Evolutionary conservation across 169 alveolate species (phyloP).

Genomic region (Blepharisma undulans): DNA sequence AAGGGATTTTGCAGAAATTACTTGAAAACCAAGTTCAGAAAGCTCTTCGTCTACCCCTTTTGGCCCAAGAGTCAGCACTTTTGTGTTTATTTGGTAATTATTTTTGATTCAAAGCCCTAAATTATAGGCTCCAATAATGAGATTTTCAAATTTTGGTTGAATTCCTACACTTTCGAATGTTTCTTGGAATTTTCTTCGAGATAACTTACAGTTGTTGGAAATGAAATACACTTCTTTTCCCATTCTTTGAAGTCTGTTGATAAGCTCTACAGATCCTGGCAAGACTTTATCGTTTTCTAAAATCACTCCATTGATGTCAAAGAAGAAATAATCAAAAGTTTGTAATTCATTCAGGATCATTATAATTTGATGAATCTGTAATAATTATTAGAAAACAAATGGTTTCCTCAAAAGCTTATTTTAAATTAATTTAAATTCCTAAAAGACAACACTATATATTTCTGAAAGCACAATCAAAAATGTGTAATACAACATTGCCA

Average conservation of each 20-base stretch:
- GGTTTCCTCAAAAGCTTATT: too few species aligned
- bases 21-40: conserved; percentile 11
- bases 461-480: not conserved
- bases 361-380: not conserved
- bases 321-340: not conserved
- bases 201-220: not conserved
- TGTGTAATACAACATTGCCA: not conserved
- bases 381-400: too few species aligned
- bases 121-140: conserved; percentile 13
- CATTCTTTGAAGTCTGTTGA: not conserved
- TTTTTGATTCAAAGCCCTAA: conserved; percentile 31
- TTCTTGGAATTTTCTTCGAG: not conserved
- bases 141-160: not conserved
- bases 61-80: conserved; percentile 39
- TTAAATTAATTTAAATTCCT: too few species aligned
- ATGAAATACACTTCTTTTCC: conserved; percentile 3
- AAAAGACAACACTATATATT: not conserved
- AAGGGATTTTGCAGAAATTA: not conserved
- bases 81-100: conserved; percentile 12
- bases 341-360: not conserved
- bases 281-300: not conserved
- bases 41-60: conserved; percentile 41
- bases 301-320: conserved; percentile 37
- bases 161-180: not conserved
- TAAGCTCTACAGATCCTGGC: not conserved